Evolutionary conservation across 352 stramenopile species (phyloP), one percentile per base, ranked within the genome.

Genomic region (Globisporangium nagaii): DNA sequence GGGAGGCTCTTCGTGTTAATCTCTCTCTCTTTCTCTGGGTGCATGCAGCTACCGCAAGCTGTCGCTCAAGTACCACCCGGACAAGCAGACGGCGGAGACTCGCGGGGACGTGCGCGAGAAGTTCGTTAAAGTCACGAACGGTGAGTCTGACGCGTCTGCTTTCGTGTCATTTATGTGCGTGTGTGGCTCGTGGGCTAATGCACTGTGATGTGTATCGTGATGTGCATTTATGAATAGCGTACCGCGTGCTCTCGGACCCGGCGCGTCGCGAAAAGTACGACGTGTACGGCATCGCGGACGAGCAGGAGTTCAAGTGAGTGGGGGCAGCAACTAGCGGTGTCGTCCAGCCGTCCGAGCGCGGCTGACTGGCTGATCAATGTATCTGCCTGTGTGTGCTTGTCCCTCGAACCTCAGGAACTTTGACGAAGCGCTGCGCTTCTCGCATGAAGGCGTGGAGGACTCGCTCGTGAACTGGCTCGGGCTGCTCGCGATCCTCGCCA

Each of bases 61-160:
- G 36, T 95, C 82, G 57, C 79, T 97, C 42, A 91, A 97, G 67
- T 98, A 96, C 63, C 93, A 98, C 70, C 93, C 93, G 25, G 93
- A 98, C 67, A 97, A 97, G 72, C 90, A 96, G 47, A 84, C 88
- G 27, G 72, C 78, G 20, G 74, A 86, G 25, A 76, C 55, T 12
- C 70, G 73, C 17, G 75, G 85, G 37, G 60, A 56, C 12, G 79
- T 85, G 71, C 83, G 79, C 59, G 75, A 84, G 28, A 60, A 79
- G 54, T 90, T 90, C 43, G 67, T 90, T 57, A 85, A 90, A 71
- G 86, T 90, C 68, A 73, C 75, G 47, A 90, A 90, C 56, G 79
- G 78, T 88, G 53, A 9, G 46, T 13, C 9, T 44, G 24, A n/a
- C n/a, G 6, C 41, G 32, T 1, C 27, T 43, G n/a, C 7, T 15